Base-by-base conservation (phyloP, 345 rosid genomes). In the Euclidium syriacum region DNA sequence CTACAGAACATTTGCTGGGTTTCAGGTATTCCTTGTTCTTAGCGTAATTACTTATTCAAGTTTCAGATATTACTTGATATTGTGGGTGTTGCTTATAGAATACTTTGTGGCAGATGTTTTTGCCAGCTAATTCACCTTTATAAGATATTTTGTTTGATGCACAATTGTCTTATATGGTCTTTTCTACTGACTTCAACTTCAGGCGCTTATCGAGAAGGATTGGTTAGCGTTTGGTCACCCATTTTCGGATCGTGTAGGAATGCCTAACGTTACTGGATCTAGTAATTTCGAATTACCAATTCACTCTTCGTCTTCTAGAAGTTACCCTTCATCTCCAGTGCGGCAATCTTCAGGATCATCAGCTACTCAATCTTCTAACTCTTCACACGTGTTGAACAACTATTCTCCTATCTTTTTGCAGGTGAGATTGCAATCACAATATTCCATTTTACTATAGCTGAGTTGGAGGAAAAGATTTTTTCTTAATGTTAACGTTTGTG, bases 151-250 rank as follows among this genome's bases (percentile, higher is more conserved):
- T 55, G 10, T 63, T 56, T 56, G 40, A 33, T 63, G 19, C 63
- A 64, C 47, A 34, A 41, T 49, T 50, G 19, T 64, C 65, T 63
- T 19, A 71, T 46, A 16, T 40, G 2, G 33, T 48, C 60, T n/a
- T 56, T 40, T 40, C 34, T 49, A 30, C 58, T 57, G 44, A 38
- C 58, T 41, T 41, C 49, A n/a, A 50, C 55, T 56, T 56, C 77
- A 95, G 99, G 96, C 96, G 48, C 95, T 95, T 61, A 47, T 90
- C 58, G 99, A 95, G 75, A 95, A 95, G 72, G 97, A 95, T 70
- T 95, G 99, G 99, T 83, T 90, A 59, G 97, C 99, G 63, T 95
- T 90, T 80, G 97, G 99, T 43, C 99, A 90, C 79, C 97, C 96
- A 57, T 86, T 95, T 79, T 83, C 97, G 6, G 97, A 95, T 70